Conservation (phyloP, 768 basidiomycete species). For the Psilocybe azurescens region DNA sequence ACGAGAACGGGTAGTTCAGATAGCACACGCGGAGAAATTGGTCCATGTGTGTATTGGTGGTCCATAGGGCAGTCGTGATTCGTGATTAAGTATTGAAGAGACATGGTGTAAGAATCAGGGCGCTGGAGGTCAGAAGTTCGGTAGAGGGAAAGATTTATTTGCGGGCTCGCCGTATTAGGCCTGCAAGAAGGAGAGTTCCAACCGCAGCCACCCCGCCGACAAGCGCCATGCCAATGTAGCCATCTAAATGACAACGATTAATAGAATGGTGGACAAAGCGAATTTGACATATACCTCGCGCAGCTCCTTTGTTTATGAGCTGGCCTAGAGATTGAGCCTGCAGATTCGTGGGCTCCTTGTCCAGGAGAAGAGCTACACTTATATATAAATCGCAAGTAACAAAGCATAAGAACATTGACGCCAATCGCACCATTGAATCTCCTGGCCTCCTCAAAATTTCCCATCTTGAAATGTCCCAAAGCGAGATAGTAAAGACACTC, state of each 20-base stretch:
- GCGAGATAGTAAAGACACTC: slow-evolving; percentile 98
- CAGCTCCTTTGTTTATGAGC: slow-evolving; percentile 87
- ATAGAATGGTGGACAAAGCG: neutral
- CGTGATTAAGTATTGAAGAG: neutral
- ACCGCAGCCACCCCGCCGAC: slow-evolving; percentile 90
- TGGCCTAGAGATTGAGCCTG: slow-evolving; percentile 86
- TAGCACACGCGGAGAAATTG: neutral
- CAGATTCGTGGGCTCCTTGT: slow-evolving; percentile 92
- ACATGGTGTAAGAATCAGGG: neutral
- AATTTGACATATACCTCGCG: slow-evolving; percentile 62
- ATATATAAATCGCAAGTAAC: neutral
- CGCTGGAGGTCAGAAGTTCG: slow-evolving; percentile 12
- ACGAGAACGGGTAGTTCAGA: neutral
- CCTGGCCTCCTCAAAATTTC: slow-evolving; percentile 90
- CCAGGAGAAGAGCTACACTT: slow-evolving; percentile 74
- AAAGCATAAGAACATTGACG: neutral
- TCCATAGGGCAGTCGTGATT: neutral
- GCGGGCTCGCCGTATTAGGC: slow-evolving; percentile 85
- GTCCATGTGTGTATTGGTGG: slow-evolving; percentile 6
- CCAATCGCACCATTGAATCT: slow-evolving; percentile 85
- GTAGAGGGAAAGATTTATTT: slow-evolving; percentile 38
- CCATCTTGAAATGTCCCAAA: slow-evolving; percentile 95
- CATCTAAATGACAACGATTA: slow-evolving; percentile 58
- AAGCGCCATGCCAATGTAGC: slow-evolving; percentile 98
- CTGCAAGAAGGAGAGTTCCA: slow-evolving; percentile 74